Base-by-base conservation (phyloP, 495 filamentous ascomycete genomes). In the Penicillium ucsense region DNA sequence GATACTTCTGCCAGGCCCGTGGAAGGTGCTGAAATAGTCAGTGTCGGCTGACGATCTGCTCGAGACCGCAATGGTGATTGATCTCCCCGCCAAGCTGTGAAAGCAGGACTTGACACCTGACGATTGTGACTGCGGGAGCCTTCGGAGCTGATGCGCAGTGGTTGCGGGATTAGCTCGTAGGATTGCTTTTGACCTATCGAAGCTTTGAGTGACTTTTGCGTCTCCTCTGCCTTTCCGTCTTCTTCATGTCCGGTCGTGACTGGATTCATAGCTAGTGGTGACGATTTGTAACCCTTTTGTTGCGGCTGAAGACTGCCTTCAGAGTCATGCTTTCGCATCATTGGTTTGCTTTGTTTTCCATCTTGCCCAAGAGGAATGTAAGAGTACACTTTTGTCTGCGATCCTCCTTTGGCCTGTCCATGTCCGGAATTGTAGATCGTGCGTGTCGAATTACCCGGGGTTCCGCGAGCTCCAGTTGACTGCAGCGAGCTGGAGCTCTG, bases 251-350 rank as follows among this genome's bases (percentile, higher is more conserved):
- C 20, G 5, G 41, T 54, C n/a, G 52, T 43, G 30, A 51, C 49
- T 12, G 60, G 48, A 11, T 57, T 54, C 40, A 56, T 51, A 8
- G 67, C 54, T 12, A 70, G 59, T 27, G 65, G 65, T 3, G 67
- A 71, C 3, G 65, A 61, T 43, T 61, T 67, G 52, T 66, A 66
- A 3, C 20, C 51, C 38, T 51, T 63, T 20, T 54, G 48, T 28
- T 50, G 40, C 12, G 46, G 51, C 30, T 50, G 58, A 5, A 53
- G 27, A 7, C 44, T 39, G 6, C 41, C 36, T 28, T 57, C 47
- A 8, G 41, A 42, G 8, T 49, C 41, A 8, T 38, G 12, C 46
- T 55, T 54, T 11, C 46, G 41, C 12, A 39, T 1, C 12, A 27
- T 28, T 11, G 41, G n/a, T 12, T 20, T n/a, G 20, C 9, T 34